Evolutionary conservation across 371 early-diverging fungal species (phyloP), one percentile per base, ranked within the genome.

Genomic region (Mitosporidium daphniae): DNA sequence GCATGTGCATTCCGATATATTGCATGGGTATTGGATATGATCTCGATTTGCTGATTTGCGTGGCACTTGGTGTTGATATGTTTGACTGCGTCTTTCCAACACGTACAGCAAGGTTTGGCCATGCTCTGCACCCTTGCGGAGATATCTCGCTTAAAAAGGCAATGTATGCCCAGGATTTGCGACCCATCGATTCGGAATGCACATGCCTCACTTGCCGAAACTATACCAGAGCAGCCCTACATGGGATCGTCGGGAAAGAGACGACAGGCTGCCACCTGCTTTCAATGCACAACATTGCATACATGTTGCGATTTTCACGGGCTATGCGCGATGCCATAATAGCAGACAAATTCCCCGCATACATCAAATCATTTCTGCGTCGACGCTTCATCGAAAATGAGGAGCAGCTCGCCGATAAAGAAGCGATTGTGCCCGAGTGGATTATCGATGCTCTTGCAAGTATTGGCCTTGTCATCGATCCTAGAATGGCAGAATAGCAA

Each of bases 1-100:
- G n/a, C n/a, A n/a, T n/a, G n/a, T n/a, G n/a, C n/a, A n/a, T n/a
- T n/a, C 84, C 89, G 5, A 61, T 62, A 30, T 86, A 82, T 45
- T 73, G 80, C 43, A 86, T 86, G 89, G 89, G 89, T 15, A 70
- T 86, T 12, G 89, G 89, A 37, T 73, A 82, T 36, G 74, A 77
- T 2, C 72, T 69, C 32, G 80, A 82, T 45, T 39, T 82, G 35
- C 68, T 82, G 3, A 67, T 86, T 0, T 75, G 74, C 48, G 55
- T 64, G 17, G 74, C 80, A 14, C 46, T 86, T 24, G 89, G 89
- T 26, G 69, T 71, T 13, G 82, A 82, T 41, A 82, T 80, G 82
- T 73, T 61, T 39, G 89, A 86, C 41, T 86, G 89, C 45, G 86
- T 86, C 3, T 86, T 67, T 41, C 89, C 89, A 10, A 82, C 89